Evolutionary conservation across 805 yeast genomes (phyloP), one percentile per base, ranked within the genome.

Genomic region (Zygotorulaspora chibaensis): DNA sequence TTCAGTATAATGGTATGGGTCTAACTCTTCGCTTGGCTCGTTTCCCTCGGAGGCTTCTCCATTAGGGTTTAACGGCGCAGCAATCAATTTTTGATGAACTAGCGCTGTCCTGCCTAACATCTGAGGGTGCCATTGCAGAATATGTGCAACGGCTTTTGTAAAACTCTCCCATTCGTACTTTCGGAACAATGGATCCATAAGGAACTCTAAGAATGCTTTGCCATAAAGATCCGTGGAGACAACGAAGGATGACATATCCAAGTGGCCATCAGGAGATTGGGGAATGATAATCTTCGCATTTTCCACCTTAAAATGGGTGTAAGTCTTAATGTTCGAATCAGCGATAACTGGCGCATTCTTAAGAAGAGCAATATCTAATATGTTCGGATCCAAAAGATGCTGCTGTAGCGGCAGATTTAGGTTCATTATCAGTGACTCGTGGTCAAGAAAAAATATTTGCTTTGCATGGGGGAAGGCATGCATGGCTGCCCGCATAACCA

Each of bases 51-150:
- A 28, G n/a, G 62, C 55, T 10, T 56, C 51, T 3, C 64, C 66
- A 18, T 66, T 45, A 11, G 70, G 67, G 25, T 69, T 65, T 51
- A 75, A 76, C 13, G 69, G 52, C 28, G 79, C 66, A 11, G 78
- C 77, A 35, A 84, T 73, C 8, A 76, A 66, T 57, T 80, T 76
- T 36, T 81, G 74, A 10, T 88, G 86, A 1, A 93, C 77, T 12
- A 91, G 64, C 0, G 88, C 84, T 2, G 93, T 73, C 58, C 80
- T 84, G 44, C 84, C 75, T 54, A 93, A 72, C 23, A 85, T 68
- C 25, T 77, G 79, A 10, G 96, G 96, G 62, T 91, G 99, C 99
- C 98, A 93, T 66, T 88, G 97, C 55, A 89, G 71, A 37, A 89
- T 72, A 62, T 93, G 98, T n/a, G 87, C 77, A 35, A 91, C 80